Percentiles rank a stretch among this genome's conserved stretches.
phyloP scores from a whole-genome alignment of 1,284 basidiomycete genomes.

The Ganoderma lingzhi region DNA sequence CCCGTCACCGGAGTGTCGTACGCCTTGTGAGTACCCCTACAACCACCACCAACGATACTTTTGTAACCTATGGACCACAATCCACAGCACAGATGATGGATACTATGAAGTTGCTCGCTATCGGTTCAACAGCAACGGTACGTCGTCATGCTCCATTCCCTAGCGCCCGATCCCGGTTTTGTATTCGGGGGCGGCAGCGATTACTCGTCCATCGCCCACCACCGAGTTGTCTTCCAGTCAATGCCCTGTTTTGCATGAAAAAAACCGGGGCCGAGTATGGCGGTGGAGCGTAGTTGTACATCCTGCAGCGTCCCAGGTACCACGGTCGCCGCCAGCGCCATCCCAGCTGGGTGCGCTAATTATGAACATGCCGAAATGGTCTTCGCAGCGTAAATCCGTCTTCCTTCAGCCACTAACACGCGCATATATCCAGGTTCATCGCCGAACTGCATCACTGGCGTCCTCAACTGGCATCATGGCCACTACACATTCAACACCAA shows the following conservation, averaged over 20 bases:
- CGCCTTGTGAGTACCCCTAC: constrained; percentile 75
- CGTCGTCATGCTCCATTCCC: constrained; percentile 22
- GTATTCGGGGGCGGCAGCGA: neutral
- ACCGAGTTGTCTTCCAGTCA: too few species aligned
- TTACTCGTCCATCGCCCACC: too few species aligned
- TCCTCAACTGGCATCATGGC: constrained; percentile 90
- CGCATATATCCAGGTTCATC: constrained; percentile 59
- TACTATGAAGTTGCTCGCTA: constrained; percentile 91
- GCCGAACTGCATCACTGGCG: constrained; percentile 85
- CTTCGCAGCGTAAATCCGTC: neutral
- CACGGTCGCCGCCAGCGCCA: neutral
- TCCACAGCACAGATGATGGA: constrained; percentile 65
- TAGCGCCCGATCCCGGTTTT: neutral
- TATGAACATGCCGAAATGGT: neutral
- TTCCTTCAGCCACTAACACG: neutral
- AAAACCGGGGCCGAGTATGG: too few species aligned
- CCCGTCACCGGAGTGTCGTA: constrained; percentile 84
- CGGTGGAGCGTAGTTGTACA: too few species aligned
- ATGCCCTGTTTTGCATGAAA: too few species aligned
- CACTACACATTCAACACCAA: constrained; percentile 72
- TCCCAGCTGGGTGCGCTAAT: neutral
- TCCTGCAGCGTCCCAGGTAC: neutral
- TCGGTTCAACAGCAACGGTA: constrained; percentile 85
- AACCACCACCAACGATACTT: neutral
- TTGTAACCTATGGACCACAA: constrained; percentile 13